Evolutionary conservation across 441 rosid genomes (phyloP).

Genomic region (Gossypium schwendimanii): DNA sequence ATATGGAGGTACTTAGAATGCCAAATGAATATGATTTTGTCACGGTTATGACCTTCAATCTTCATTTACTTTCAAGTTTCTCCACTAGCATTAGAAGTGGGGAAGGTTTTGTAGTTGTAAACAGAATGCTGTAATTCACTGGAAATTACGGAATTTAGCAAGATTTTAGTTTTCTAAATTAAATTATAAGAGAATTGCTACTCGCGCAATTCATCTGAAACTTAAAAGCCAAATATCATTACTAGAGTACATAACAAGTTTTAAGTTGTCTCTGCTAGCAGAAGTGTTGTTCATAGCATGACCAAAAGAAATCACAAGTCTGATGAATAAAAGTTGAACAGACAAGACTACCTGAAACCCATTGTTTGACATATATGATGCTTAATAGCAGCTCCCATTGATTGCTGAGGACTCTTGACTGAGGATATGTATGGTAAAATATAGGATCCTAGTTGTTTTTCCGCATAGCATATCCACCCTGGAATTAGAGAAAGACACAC

Average conservation of each 20-base stretch:
- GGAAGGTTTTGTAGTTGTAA: not conserved
- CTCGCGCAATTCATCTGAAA: not conserved
- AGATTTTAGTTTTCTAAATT: not conserved
- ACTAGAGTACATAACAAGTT: not conserved
- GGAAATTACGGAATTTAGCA: not conserved
- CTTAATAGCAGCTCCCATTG: constrained; percentile 77
- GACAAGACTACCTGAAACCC: constrained; percentile 54
- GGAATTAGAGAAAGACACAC: constrained; percentile 21
- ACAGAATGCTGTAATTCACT: not conserved
- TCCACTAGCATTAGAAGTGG: not conserved
- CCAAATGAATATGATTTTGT: not conserved
- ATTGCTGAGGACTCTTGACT: constrained; percentile 94
- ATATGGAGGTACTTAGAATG: not conserved
- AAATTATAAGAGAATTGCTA: not conserved
- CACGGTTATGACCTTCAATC: not conserved
- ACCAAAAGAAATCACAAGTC: not conserved
- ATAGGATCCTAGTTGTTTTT: constrained; percentile 78
- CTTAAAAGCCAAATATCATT: not conserved
- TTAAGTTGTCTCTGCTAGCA: not conserved
- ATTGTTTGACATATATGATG: constrained; percentile 53
- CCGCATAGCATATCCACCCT: constrained; percentile 99
- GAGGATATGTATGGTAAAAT: constrained; percentile 76
- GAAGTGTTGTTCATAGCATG: not conserved
- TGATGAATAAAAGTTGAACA: not conserved
- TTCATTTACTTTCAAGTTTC: not conserved